Conservation (phyloP, 805 yeast species). For the Cephaloascus fragrans region DNA sequence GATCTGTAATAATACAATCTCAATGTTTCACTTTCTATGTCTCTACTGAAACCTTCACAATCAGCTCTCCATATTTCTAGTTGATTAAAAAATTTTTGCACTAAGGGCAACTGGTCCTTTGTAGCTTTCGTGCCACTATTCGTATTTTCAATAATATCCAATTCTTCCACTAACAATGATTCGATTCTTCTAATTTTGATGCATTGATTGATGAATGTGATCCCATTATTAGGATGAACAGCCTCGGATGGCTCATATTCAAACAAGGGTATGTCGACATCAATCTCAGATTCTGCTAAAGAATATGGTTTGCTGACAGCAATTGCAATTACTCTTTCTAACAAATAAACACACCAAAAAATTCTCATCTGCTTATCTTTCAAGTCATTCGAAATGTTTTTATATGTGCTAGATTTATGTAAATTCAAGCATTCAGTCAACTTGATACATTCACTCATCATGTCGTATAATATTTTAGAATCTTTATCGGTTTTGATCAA, state of each 20-base stretch:
- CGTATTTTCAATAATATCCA: conserved; percentile 7
- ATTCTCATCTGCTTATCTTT: conserved; percentile 37
- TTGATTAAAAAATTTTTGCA: conserved; percentile 41
- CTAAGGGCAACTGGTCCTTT: conserved; percentile 34
- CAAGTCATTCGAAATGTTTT: conserved; percentile 1
- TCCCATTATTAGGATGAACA: conserved; percentile 18
- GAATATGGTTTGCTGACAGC: conserved; percentile 52
- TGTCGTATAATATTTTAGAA: conserved; percentile 41
- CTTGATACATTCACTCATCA: conserved; percentile 42
- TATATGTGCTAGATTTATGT: conserved; percentile 17
- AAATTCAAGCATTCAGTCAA: conserved; percentile 27
- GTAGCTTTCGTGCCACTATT: conserved; percentile 15
- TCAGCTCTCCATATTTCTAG: conserved; percentile 49
- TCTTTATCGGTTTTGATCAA: conserved; percentile 55
- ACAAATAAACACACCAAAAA: conserved; percentile 57
- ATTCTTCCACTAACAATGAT: not conserved
- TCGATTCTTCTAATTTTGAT: conserved; percentile 49
- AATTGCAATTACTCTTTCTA: conserved; percentile 52
- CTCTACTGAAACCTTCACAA: conserved; percentile 32
- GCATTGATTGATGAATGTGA: conserved; percentile 45
- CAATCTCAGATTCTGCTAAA: conserved; percentile 41
- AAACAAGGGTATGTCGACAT: conserved; percentile 38
- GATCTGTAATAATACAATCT: conserved; percentile 51
- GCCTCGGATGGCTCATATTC: conserved; percentile 18
- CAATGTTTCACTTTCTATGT: conserved; percentile 38